Conservation (phyloP, 2,329 filamentous ascomycete genomes). For the Myriangium duriaei region DNA sequence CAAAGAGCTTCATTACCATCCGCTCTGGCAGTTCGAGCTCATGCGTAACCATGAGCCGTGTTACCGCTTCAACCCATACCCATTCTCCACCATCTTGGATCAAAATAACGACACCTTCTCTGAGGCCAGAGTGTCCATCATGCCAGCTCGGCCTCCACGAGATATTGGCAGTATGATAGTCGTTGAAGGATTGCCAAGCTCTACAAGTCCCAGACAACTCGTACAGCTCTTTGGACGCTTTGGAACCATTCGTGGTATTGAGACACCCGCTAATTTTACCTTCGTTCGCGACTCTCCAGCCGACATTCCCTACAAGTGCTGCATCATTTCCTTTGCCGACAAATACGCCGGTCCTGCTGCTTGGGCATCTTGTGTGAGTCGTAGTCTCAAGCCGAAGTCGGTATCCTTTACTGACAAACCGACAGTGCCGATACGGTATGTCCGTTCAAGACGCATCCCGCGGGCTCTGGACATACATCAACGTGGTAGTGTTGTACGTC, state of each 20-base stretch:
- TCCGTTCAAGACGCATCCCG: neutral
- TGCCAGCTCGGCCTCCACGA: no score
- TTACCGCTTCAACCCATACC: slow-evolving; percentile 1
- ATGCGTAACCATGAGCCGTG: neutral
- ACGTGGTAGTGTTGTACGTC: neutral
- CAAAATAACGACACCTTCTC: neutral
- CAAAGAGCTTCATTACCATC: slow-evolving; percentile 17
- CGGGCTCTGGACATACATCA: neutral
- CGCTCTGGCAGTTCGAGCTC: slow-evolving; percentile 15
- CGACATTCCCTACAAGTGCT: neutral
- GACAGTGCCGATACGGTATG: neutral
- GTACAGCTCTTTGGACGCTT: slow-evolving; percentile 6
- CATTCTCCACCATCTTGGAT: neutral
- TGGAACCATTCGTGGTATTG: slow-evolving; percentile 6
- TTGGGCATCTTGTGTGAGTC: slow-evolving; percentile 4
- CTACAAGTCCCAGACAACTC: slow-evolving; percentile 2
- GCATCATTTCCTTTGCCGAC: slow-evolving; percentile 2
- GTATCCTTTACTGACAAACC: neutral
- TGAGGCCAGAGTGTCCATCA: neutral
- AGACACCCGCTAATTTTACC: neutral
- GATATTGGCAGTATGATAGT: slow-evolving; percentile 10
- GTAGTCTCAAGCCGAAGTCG: neutral
- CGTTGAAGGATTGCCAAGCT: slow-evolving; percentile 8
- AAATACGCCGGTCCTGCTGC: slow-evolving; percentile 3
- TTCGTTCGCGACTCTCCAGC: neutral